Percentiles rank a stretch among this genome's conserved stretches.
These are phyloP conservation scores for Cyclocybe aegerita DNA, from an alignment of 768 basidiomycete species.

Conservation along the genomic window DNA sequence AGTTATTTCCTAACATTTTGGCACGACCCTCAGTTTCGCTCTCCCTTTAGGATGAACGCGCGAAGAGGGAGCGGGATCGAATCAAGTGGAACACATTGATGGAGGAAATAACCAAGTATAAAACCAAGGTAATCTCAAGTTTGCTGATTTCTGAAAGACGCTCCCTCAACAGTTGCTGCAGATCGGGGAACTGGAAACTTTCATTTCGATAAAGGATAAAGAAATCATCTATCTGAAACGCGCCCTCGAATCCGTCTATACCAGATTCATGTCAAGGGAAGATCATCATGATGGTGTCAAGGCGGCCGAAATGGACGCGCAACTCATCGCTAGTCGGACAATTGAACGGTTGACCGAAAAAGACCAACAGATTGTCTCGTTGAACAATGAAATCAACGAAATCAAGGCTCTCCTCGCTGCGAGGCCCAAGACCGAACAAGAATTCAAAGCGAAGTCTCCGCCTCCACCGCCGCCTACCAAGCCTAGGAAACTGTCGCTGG, in stretches of 20 bases:
- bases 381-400: conserved; percentile 49
- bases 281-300: conserved; percentile 47
- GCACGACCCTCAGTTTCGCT: neutral
- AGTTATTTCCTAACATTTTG: neutral
- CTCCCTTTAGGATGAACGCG: conserved; percentile 61
- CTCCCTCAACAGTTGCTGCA: conserved; percentile 25
- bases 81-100: conserved; percentile 68
- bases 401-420: conserved; percentile 51
- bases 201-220: conserved; percentile 58
- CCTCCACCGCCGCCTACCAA: conserved; percentile 56
- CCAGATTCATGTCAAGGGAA: conserved; percentile 64
- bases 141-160: neutral
- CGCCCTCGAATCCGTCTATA: conserved; percentile 86
- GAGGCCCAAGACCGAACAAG: conserved; percentile 63
- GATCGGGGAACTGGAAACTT: conserved; percentile 53
- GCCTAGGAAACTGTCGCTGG: conserved; percentile 22
- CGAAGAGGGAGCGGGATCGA: conserved; percentile 73
- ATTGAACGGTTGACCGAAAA: conserved; percentile 70
- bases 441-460: conserved; percentile 65
- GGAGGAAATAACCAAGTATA: conserved; percentile 73
- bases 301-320: conserved; percentile 58
- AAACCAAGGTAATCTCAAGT: conserved; percentile 55
- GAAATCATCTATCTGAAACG: conserved; percentile 77
- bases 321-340: conserved; percentile 65
- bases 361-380: conserved; percentile 58